Conservation (phyloP, 1,284 basidiomycete genomes). For the Tylopilus orsonianus region DNA sequence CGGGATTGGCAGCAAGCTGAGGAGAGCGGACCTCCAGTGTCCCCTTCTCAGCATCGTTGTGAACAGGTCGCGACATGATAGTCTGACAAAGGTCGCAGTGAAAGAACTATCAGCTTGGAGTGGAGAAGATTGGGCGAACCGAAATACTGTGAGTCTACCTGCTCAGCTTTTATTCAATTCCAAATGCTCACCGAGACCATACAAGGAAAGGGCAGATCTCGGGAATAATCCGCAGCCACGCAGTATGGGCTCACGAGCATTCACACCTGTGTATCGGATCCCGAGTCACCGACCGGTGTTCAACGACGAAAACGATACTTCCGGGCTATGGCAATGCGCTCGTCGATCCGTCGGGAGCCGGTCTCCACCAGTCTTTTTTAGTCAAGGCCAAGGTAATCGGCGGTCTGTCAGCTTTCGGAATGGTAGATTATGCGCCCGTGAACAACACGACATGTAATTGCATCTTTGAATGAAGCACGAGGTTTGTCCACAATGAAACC, state of each 20-base stretch:
- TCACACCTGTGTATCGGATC: conserved; percentile 13
- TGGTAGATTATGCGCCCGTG: background rate
- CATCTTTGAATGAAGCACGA: background rate
- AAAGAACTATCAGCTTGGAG: conserved; percentile 17
- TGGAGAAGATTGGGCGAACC: conserved; percentile 15
- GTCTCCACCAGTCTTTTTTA: conserved; percentile 11
- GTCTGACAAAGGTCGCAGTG: conserved; percentile 12
- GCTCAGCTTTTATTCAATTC: conserved; percentile 25
- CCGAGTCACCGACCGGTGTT: conserved; percentile 11
- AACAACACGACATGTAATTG: background rate
- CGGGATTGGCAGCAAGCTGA: conserved; percentile 21
- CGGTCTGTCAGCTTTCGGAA: background rate
- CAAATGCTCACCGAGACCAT: conserved; percentile 3
- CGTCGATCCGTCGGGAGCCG: conserved; percentile 12
- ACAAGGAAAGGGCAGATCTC: conserved; percentile 15
- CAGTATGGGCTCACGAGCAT: conserved; percentile 10
- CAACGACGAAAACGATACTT: conserved; percentile 1
- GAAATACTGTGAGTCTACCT: background rate
- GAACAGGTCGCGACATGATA: conserved; percentile 39
- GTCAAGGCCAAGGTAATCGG: background rate
- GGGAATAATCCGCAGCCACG: conserved; percentile 17
- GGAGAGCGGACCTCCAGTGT: conserved; percentile 42
- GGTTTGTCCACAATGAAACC: conserved; percentile 3
- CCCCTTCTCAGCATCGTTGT: conserved; percentile 61
- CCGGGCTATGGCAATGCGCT: conserved; percentile 6